A percentile compares a stretch with the other conserved stretches of the same genome.
These are phyloP conservation scores for Metroxylon sagu DNA, from an alignment of 176 grass and related monocot species.

Conservation along the genomic window DNA sequence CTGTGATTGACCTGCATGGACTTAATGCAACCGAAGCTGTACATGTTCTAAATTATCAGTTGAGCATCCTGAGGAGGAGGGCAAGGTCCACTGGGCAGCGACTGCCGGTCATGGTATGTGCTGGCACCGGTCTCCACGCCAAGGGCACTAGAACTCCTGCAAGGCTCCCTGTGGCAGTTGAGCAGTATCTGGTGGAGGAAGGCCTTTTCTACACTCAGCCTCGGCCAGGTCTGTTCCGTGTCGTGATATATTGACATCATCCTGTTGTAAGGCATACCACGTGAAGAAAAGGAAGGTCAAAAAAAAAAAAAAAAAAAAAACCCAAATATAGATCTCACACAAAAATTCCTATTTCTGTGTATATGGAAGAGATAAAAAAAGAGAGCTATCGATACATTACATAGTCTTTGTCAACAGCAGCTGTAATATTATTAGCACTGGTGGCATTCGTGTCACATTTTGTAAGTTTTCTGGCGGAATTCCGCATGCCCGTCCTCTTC, in stretches of 20 bases:
- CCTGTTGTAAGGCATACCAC: constrained; percentile 14
- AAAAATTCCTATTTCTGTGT: constrained; percentile 50
- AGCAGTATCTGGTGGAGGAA: constrained; percentile 78
- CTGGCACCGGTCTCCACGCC: constrained; percentile 12
- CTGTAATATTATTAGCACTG: too few relatives aligned
- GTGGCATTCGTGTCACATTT: too few relatives aligned
- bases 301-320: constrained; percentile 3
- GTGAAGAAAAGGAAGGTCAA: not conserved
- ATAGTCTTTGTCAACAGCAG: too few relatives aligned
- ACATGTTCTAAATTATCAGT: constrained; percentile 65
- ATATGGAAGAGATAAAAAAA: constrained; percentile 33
- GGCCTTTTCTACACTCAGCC: constrained; percentile 49
- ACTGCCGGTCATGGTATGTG: constrained; percentile 49
- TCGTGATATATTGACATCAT: constrained; percentile 47
- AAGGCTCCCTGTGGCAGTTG: constrained; percentile 45
- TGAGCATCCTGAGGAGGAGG: constrained; percentile 57
- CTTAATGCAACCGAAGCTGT: constrained; percentile 60
- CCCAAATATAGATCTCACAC: not conserved
- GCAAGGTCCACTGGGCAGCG: constrained; percentile 46
- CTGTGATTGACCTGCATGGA: constrained; percentile 57
- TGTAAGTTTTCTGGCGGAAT: too few relatives aligned
- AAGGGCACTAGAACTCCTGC: constrained; percentile 33
- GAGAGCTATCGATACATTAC: too few relatives aligned
- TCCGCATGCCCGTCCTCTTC: too few relatives aligned
- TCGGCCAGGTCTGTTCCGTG: constrained; percentile 62